These are phyloP conservation scores for Hypoxylon sp. DNA, from an alignment of 2,329 filamentous ascomycete genomes.

Conservation along the genomic window DNA sequence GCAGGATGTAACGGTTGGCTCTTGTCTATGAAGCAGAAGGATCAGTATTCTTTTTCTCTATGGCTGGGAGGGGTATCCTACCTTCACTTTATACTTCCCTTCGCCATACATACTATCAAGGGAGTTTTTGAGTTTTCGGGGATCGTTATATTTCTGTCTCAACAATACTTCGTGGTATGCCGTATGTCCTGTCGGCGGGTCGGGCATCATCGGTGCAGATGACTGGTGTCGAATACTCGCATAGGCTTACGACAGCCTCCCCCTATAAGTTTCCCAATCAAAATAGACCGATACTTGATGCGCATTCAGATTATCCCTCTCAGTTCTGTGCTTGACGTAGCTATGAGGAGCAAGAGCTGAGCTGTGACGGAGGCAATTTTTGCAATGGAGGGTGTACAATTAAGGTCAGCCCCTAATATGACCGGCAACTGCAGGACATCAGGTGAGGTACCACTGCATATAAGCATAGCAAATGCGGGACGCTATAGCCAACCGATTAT, in stretches of 20 bases:
- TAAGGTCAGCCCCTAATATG: not conserved
- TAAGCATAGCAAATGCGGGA: constrained; percentile 1
- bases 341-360: not conserved
- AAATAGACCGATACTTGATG: not conserved
- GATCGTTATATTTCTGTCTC: constrained; percentile 42
- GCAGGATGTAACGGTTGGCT: constrained; percentile 38
- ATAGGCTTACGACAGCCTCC: not conserved
- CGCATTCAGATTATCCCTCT: not conserved
- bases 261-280: not conserved
- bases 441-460: constrained; percentile 16
- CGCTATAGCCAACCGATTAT: constrained; percentile 1
- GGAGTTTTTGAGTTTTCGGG: constrained; percentile 31
- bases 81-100: constrained; percentile 40
- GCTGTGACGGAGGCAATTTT: not conserved
- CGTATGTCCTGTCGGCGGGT: not conserved
- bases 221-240: not conserved
- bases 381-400: constrained; percentile 2
- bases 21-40: constrained; percentile 23
- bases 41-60: not conserved
- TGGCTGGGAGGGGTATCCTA: constrained; percentile 3
- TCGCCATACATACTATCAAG: constrained; percentile 34
- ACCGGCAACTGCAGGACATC: constrained; percentile 11
- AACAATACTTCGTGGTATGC: constrained; percentile 34
- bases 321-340: not conserved
- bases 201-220: constrained; percentile 1